Percentiles rank a stretch among this genome's conserved stretches.
Conservation (phyloP, 1,284 basidiomycete species). For the Anthracocystis walkeri region DNA sequence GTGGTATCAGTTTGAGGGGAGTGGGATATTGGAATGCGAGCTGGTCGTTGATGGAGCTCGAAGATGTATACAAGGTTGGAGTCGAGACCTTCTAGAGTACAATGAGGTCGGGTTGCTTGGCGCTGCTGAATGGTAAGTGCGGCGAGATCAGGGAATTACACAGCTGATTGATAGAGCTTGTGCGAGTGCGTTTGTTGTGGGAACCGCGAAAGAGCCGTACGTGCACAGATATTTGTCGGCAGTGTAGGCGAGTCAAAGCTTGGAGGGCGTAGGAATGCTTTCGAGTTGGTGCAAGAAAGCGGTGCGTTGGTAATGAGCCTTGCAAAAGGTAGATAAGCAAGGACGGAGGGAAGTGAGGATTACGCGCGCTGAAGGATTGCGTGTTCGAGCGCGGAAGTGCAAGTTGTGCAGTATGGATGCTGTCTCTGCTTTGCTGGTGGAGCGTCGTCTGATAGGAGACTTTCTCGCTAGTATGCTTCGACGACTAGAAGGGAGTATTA, state of each 20-base stretch:
- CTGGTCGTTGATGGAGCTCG: not conserved
- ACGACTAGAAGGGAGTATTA: too few relatives aligned
- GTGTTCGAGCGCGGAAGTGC: too few relatives aligned
- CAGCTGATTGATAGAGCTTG: not conserved
- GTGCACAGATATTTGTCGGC: conserved; percentile 52
- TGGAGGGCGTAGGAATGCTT: conserved; percentile 4
- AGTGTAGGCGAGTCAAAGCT: conserved; percentile 18
- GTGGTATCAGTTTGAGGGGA: not conserved
- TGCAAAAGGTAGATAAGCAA: conserved; percentile 10
- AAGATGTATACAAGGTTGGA: not conserved
- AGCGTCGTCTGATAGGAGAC: not conserved
- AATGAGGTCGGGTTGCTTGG: too few relatives aligned
- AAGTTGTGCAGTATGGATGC: too few relatives aligned
- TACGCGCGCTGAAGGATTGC: too few relatives aligned
- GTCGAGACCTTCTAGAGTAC: not conserved
- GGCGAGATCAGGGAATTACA: not conserved
- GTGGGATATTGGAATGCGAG: conserved; percentile 4
- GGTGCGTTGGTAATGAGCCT: not conserved
- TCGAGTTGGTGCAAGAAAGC: not conserved
- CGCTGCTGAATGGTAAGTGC: too few relatives aligned
- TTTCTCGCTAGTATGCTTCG: not conserved
- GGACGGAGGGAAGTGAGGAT: not conserved
- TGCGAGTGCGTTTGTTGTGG: not conserved
- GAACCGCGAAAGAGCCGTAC: conserved; percentile 14
- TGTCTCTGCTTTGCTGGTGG: not conserved